Evolutionary conservation across 2,329 filamentous ascomycete genomes (phyloP), one percentile per base, ranked within the genome.

Genomic region (Ophiocordyceps unilateralis): DNA sequence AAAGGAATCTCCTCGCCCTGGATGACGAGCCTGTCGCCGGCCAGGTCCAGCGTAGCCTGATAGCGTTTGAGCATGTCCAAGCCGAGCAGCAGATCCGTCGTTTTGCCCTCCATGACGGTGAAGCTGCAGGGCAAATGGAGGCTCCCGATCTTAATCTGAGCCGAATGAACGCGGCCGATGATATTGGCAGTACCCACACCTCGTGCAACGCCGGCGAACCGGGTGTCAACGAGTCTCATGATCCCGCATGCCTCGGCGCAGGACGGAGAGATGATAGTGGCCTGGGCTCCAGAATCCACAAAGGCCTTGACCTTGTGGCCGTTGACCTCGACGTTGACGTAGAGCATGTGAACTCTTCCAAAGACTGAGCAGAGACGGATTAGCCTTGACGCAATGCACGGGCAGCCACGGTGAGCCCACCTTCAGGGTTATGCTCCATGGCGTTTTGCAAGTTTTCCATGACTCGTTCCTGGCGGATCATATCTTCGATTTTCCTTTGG

Each of bases 61-160:
- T 96, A 88, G 34, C 91, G 78, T 65, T 93, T 95, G 47, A 98
- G 71, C 85, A 98, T 98, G 60, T 98, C 91, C 37, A 98, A 67
- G 4, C 91, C 91, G 12, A 98, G 75, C 2, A 98, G 73, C 17
- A 98, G 70, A 58, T 96, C 91, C 21, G 98, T 91, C 42, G 86
- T 79, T 63, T 96, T 98, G 49, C 91, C 91, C 65, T 98, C 91
- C 91, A 98, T 98, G 56, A 98, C 91, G 3, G 91, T 98, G 61
- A 98, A 98, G 46, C 87, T 91, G 65, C 88, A 96, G 3, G 89
- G 81, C 51, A 98, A 69, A 57, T 86, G 87, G 48, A 89, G 75
- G 37, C 74, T 77, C 43, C 89, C 91, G 51, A 98, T 91, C 61
- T 85, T 89, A 61, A 98, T 93, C 61, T 89, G 86, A 10, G 91